A percentile compares a stretch with the other conserved stretches of the same genome.
Evolutionary conservation across 2,329 filamentous ascomycete species (phyloP).

Genomic region (Arachnopeziza araneosa): DNA sequence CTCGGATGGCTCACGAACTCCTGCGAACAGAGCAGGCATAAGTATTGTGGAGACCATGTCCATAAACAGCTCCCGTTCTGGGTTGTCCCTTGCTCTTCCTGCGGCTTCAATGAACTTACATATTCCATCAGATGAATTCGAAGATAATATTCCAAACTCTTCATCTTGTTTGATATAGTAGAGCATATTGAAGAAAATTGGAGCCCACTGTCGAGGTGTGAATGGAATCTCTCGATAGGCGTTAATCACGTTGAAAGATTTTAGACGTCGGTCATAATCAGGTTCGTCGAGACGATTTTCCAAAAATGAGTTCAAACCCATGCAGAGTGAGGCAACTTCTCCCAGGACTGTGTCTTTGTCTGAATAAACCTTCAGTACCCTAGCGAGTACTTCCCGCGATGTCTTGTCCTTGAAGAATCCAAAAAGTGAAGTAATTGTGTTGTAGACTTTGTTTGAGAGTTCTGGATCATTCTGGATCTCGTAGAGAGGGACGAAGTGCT

Average conservation of each 20-base stretch:
- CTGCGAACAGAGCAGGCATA: constrained; percentile 69
- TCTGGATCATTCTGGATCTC: constrained; percentile 49
- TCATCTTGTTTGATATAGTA: constrained; percentile 83
- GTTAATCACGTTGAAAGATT: constrained; percentile 70
- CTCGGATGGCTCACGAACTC: constrained; percentile 73
- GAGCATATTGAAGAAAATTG: constrained; percentile 81
- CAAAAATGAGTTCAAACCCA: constrained; percentile 75
- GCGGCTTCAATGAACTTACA: constrained; percentile 69
- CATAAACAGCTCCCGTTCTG: constrained; percentile 45
- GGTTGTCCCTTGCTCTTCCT: constrained; percentile 37
- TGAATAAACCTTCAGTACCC: constrained; percentile 67
- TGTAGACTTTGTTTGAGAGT: constrained; percentile 61
- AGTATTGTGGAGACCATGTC: constrained; percentile 58
- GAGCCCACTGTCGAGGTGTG: constrained; percentile 73
- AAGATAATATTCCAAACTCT: constrained; percentile 75
- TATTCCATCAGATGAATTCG: constrained; percentile 75
- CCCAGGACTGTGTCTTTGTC: constrained; percentile 53
- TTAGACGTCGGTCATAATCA: constrained; percentile 77
- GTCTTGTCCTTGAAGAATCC: constrained; percentile 81
- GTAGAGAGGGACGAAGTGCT: constrained; percentile 70
- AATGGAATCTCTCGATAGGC: constrained; percentile 53
- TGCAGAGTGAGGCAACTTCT: constrained; percentile 64
- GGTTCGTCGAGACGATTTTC: constrained; percentile 71
- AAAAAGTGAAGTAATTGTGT: constrained; percentile 74
- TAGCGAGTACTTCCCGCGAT: constrained; percentile 68